Conservation (phyloP, 2,329 filamentous ascomycete species). For the Colletotrichum australisinense region DNA sequence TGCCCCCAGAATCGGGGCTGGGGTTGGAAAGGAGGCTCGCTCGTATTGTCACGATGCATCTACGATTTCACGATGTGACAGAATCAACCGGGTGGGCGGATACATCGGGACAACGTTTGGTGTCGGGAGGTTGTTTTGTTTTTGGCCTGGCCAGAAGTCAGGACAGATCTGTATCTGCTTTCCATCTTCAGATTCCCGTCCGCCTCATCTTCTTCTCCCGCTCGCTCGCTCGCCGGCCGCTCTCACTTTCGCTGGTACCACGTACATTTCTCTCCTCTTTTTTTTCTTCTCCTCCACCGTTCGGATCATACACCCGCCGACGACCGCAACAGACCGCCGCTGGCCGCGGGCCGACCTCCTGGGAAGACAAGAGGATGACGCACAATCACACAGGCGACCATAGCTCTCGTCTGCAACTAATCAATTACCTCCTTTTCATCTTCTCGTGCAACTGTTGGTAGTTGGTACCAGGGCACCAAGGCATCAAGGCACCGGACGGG, state of each 20-base stretch:
- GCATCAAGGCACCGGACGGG: not conserved
- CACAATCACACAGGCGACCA: slow-evolving; percentile 28
- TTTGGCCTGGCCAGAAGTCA: not conserved
- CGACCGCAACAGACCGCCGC: slow-evolving; percentile 20
- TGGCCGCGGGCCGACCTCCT: slow-evolving; percentile 16
- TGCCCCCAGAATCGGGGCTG: not conserved
- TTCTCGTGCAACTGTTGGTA: slow-evolving; percentile 21
- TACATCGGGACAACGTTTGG: slow-evolving; percentile 3
- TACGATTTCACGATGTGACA: slow-evolving; percentile 16
- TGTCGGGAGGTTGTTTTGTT: not conserved
- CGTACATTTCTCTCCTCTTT: not conserved
- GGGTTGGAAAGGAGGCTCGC: not conserved
- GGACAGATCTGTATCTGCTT: not conserved
- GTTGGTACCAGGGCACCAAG: not conserved
- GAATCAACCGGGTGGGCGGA: not conserved
- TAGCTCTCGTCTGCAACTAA: slow-evolving; percentile 30
- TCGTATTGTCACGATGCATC: slow-evolving; percentile 15
- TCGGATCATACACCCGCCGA: not conserved
- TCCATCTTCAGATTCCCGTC: not conserved
- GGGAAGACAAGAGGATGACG: slow-evolving; percentile 21
- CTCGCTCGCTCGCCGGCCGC: not conserved
- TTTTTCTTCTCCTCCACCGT: not conserved
- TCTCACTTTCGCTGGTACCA: slow-evolving; percentile 20
- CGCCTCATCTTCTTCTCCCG: slow-evolving; percentile 3
- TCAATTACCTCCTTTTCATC: slow-evolving; percentile 21